phyloP scores from a whole-genome alignment of 2,329 filamentous ascomycete species.

The Clonostachys byssicola region DNA sequence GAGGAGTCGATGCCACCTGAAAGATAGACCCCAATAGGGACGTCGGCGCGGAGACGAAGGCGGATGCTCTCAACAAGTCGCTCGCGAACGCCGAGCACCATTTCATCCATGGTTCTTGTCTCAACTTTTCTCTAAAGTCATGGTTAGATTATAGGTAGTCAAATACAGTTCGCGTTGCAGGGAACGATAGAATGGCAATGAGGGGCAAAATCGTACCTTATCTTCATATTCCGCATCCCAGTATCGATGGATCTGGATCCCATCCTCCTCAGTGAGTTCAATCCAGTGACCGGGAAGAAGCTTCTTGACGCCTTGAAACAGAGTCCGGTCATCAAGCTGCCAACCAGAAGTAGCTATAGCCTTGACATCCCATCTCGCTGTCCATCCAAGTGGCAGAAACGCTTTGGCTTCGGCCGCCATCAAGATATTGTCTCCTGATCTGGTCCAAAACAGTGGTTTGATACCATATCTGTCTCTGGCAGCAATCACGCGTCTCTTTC shows the following conservation, averaged over 20 bases:
- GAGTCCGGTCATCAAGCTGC: conserved; percentile 36
- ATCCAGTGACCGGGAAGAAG: conserved; percentile 38
- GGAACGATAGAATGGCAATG: neutral
- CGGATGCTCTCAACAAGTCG: conserved; percentile 45
- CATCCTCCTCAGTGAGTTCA: conserved; percentile 24
- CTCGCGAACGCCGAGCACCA: conserved; percentile 42
- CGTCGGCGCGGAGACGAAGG: conserved; percentile 51
- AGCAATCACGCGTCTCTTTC: conserved; percentile 33
- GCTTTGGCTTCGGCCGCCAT: conserved; percentile 51
- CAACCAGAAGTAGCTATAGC: conserved; percentile 36
- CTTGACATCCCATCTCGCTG: conserved; percentile 47
- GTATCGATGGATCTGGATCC: conserved; percentile 35
- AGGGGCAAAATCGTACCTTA: conserved; percentile 31
- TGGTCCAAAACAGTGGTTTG: conserved; percentile 51
- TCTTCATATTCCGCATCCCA: conserved; percentile 49
- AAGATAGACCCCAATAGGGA: conserved; percentile 52
- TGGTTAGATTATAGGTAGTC: neutral
- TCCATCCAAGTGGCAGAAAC: conserved; percentile 44
- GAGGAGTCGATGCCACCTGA: conserved; percentile 56
- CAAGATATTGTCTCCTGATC: conserved; percentile 28
- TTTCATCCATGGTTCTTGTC: conserved; percentile 39
- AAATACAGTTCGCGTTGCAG: neutral
- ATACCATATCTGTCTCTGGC: conserved; percentile 52
- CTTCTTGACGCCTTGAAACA: conserved; percentile 43
- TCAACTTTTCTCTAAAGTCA: conserved; percentile 23